A percentile compares a stretch with the other conserved stretches of the same genome.
These are phyloP conservation scores for Strigomonas galati DNA, from an alignment of 208 protist species.

Conservation along the genomic window DNA sequence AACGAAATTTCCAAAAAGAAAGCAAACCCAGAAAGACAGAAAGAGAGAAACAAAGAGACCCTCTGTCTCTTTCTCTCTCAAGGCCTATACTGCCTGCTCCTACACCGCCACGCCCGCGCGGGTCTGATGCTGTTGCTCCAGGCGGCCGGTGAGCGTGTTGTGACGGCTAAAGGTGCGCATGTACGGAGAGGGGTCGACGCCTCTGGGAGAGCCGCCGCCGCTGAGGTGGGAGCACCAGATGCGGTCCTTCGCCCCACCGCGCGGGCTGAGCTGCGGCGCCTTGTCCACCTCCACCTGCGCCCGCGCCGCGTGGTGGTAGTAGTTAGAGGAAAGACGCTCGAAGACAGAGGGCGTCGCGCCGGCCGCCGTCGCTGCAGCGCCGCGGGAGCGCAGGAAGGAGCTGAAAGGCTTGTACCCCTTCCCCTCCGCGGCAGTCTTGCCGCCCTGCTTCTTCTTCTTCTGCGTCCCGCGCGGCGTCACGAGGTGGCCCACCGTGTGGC, in stretches of 20 bases:
- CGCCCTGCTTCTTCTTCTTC: background rate
- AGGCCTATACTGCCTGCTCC: too few species aligned
- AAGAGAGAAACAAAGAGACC: constrained; percentile 1
- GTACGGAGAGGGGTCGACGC: background rate
- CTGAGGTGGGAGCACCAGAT: too few species aligned
- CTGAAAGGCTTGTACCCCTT: too few species aligned
- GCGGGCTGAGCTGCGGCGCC: too few species aligned
- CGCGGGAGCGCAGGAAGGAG: too few species aligned
- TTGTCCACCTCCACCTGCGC: constrained; percentile 11
- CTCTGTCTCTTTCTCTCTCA: constrained; percentile 1
- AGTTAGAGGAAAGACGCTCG: constrained; percentile 41
- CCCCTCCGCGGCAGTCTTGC: too few species aligned
- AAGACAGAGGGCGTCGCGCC: constrained; percentile 18
- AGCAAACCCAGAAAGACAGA: constrained; percentile 12
- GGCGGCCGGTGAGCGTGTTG: background rate
- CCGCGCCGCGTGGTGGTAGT: constrained; percentile 23
- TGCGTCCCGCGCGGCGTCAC: constrained; percentile 3
- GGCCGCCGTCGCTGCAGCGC: background rate
- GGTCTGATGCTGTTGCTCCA: background rate
- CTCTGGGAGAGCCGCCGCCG: too few species aligned
- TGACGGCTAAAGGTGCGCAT: background rate
- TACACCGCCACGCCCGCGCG: background rate
- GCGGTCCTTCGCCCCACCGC: too few species aligned
- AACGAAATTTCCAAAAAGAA: constrained; percentile 13
- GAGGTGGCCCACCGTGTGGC: too few species aligned